These are phyloP conservation scores for Pythium dissimile DNA, from an alignment of 352 stramenopile genomes.

Conservation along the genomic window DNA sequence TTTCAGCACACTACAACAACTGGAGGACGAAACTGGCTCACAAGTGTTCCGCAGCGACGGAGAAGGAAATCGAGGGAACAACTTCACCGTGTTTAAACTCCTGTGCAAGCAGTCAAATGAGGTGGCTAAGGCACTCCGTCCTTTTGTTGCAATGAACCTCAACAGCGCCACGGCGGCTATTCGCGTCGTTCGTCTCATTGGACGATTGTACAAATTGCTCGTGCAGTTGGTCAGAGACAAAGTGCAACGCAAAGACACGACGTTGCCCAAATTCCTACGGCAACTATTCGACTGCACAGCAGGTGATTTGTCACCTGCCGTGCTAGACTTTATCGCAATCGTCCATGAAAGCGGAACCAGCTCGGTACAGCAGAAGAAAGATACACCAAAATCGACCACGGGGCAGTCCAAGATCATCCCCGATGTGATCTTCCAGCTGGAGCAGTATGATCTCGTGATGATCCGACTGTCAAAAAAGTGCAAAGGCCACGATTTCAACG, in stretches of 20 bases:
- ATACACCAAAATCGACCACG: slow-evolving; percentile 3
- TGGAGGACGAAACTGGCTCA: slow-evolving; percentile 34
- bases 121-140: slow-evolving; percentile 31
- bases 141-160: slow-evolving; percentile 49
- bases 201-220: slow-evolving; percentile 54
- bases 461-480: slow-evolving; percentile 67
- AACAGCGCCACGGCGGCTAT: slow-evolving; percentile 30
- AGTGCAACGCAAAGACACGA: slow-evolving; percentile 37
- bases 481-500: slow-evolving; percentile 45
- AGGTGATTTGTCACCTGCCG: slow-evolving; percentile 30
- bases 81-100: slow-evolving; percentile 23
- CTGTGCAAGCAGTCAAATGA: slow-evolving; percentile 36
- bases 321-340: slow-evolving; percentile 52
- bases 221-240: slow-evolving; percentile 36
- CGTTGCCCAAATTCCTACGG: slow-evolving; percentile 38
- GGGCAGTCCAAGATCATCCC: slow-evolving; percentile 56
- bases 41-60: slow-evolving; percentile 26
- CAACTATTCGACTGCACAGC: slow-evolving; percentile 48
- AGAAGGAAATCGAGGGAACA: background rate
- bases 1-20: slow-evolving; percentile 26
- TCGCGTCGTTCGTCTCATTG: slow-evolving; percentile 39
- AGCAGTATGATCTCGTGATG: slow-evolving; percentile 62
- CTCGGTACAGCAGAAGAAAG: slow-evolving; percentile 10
- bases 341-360: slow-evolving; percentile 44
- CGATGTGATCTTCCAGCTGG: slow-evolving; percentile 62